Conservation (phyloP, 805 yeast genomes). For the Candida namnaoensis region DNA sequence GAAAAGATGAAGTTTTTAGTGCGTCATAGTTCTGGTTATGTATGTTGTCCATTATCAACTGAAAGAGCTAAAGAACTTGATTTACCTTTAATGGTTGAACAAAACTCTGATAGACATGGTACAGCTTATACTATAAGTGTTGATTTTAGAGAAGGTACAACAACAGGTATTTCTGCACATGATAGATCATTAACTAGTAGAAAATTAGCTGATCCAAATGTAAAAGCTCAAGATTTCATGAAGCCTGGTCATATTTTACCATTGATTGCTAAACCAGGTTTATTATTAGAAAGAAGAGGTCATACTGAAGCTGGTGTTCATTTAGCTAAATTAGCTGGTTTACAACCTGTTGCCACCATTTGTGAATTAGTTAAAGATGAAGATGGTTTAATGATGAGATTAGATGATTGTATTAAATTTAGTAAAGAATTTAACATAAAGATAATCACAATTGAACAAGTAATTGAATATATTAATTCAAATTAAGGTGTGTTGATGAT, state of each 20-base stretch:
- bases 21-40: conserved; percentile 81
- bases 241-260: conserved; percentile 96
- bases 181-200: conserved; percentile 84
- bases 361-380: conserved; percentile 90
- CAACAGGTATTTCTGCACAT: conserved; percentile 94
- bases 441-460: conserved; percentile 69
- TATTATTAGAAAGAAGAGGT: conserved; percentile 76
- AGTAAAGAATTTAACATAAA: conserved; percentile 53
- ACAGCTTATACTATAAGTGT: conserved; percentile 95
- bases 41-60: conserved; percentile 81
- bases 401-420: conserved; percentile 75
- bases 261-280: conserved; percentile 81
- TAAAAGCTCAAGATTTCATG: conserved; percentile 59
- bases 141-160: conserved; percentile 80
- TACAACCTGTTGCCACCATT: conserved; percentile 83
- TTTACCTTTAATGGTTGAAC: conserved; percentile 60
- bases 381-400: conserved; percentile 94
- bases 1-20: conserved; percentile 93
- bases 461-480: conserved; percentile 43
- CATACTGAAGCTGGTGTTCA: conserved; percentile 98
- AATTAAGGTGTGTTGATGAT: too few relatives aligned
- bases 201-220: conserved; percentile 51
- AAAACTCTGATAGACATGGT: conserved; percentile 75
- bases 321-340: conserved; percentile 65
- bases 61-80: conserved; percentile 73